phyloP scores from a whole-genome alignment of 768 basidiomycete species.

The Hypholoma sublateritium region DNA sequence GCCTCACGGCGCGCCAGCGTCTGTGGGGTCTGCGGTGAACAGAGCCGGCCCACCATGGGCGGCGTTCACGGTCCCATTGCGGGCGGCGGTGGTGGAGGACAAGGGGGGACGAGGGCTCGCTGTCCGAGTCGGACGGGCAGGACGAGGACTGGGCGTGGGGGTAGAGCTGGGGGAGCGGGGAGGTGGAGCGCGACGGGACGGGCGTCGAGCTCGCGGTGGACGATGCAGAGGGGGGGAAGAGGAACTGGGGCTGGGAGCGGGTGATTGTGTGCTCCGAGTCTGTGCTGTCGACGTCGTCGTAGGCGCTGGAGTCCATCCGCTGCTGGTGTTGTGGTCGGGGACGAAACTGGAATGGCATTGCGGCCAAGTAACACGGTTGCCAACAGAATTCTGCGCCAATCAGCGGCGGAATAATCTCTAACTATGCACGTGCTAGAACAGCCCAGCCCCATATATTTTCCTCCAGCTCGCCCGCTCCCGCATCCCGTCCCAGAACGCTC shows the following conservation, averaged over 20 bases:
- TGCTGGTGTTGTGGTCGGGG: slow-evolving; percentile 9
- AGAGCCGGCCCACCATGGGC: slow-evolving; percentile 59
- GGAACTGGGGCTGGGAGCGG: slow-evolving; percentile 32
- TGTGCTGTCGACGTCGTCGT: slow-evolving; percentile 44
- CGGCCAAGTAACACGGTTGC: neutral
- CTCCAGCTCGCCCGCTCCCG: slow-evolving; percentile 70
- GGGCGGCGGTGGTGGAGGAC: slow-evolving; percentile 27
- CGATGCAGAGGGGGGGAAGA: slow-evolving; percentile 37
- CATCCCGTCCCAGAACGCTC: slow-evolving; percentile 71
- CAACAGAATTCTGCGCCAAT: neutral
- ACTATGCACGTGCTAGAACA: slow-evolving; percentile 33
- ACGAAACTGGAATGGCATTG: neutral
- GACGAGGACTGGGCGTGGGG: slow-evolving; percentile 48
- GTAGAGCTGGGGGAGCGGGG: slow-evolving; percentile 58
- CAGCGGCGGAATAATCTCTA: neutral
- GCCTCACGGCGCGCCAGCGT: slow-evolving; percentile 45
- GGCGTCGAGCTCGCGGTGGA: slow-evolving; percentile 50
- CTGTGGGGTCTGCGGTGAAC: slow-evolving; percentile 50
- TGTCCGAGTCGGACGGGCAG: slow-evolving; percentile 62
- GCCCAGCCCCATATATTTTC: slow-evolving; percentile 52
- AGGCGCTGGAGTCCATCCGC: slow-evolving; percentile 26
- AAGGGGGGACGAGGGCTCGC: slow-evolving; percentile 52
- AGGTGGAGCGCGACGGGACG: slow-evolving; percentile 60
- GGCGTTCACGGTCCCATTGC: slow-evolving; percentile 40
- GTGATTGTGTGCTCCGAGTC: slow-evolving; percentile 40